Evolutionary conservation across 768 basidiomycete genomes (phyloP).

Genomic region (Xerocomellus amylosporus): DNA sequence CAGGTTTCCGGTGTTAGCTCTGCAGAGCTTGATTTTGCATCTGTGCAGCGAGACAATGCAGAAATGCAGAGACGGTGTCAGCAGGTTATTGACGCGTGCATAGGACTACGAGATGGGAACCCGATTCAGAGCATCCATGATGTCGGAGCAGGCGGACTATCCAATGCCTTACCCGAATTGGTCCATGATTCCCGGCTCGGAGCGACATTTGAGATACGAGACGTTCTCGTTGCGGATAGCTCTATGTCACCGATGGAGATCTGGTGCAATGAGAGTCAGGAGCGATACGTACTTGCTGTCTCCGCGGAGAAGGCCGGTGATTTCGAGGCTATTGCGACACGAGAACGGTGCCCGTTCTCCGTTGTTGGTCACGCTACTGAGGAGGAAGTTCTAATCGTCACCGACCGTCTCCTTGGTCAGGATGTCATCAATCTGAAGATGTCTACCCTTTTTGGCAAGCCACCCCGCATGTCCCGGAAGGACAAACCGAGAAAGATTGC

Average conservation of each 20-base stretch:
- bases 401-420: slow-evolving; percentile 73
- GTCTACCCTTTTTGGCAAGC: slow-evolving; percentile 95
- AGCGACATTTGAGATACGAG: slow-evolving; percentile 88
- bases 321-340: slow-evolving; percentile 75
- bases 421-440: slow-evolving; percentile 89
- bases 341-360: slow-evolving; percentile 93
- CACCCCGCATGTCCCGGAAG: slow-evolving; percentile 83
- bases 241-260: slow-evolving; percentile 99
- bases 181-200: slow-evolving; percentile 96
- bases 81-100: slow-evolving; percentile 94
- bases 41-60: slow-evolving; percentile 95
- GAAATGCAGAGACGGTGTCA: slow-evolving; percentile 98
- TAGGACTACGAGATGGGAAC: slow-evolving; percentile 53
- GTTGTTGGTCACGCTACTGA: slow-evolving; percentile 85
- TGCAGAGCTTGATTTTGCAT: slow-evolving; percentile 94
- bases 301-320: slow-evolving; percentile 53
- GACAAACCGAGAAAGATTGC: slow-evolving; percentile 48
- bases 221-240: slow-evolving; percentile 86
- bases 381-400: slow-evolving; percentile 82
- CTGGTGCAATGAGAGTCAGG: slow-evolving; percentile 99
- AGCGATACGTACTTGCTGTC: slow-evolving; percentile 94
- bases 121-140: slow-evolving; percentile 98
- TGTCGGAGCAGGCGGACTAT: slow-evolving; percentile 95
- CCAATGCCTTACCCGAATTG: slow-evolving; percentile 94
- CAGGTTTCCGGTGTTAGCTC: slow-evolving; percentile 88